Evolutionary conservation across 805 yeast species (phyloP).

Genomic region (Sungouiella blattae): DNA sequence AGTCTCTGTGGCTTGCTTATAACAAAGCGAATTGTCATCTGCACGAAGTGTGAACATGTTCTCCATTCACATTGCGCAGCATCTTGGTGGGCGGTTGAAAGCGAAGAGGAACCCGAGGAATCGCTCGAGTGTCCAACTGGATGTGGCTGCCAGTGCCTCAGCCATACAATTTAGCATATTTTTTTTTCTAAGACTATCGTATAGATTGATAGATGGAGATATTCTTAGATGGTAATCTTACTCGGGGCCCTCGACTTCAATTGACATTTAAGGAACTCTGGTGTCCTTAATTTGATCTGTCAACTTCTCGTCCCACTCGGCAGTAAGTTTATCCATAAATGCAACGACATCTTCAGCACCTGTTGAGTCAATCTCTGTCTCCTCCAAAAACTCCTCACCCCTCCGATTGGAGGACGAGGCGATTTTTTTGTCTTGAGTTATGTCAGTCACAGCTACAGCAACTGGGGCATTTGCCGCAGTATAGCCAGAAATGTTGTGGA

Average conservation of each 20-base stretch:
- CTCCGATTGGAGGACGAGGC: constrained; percentile 69
- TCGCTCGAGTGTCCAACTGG: constrained; percentile 15
- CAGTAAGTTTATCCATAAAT: constrained; percentile 54
- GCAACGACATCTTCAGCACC: constrained; percentile 66
- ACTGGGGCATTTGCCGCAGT: constrained; percentile 87
- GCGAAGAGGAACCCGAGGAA: constrained; percentile 1
- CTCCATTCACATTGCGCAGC: constrained; percentile 76
- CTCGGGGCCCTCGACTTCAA: too few species aligned
- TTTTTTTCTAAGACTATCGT: too few species aligned
- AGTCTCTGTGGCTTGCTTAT: constrained; percentile 63
- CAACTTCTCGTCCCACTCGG: constrained; percentile 73
- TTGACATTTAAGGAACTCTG: constrained; percentile 20
- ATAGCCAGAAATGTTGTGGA: constrained; percentile 88
- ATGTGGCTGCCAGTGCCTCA: constrained; percentile 16
- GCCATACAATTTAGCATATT: constrained; percentile 1
- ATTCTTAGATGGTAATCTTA: too few species aligned
- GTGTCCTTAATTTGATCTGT: constrained; percentile 68
- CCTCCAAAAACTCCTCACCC: constrained; percentile 64
- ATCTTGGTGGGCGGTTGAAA: constrained; percentile 41
- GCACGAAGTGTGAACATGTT: constrained; percentile 75
- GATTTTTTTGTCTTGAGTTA: constrained; percentile 48
- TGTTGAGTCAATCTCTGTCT: constrained; percentile 53
- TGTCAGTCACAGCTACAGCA: constrained; percentile 46
- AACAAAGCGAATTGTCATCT: constrained; percentile 57
- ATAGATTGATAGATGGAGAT: too few species aligned